phyloP scores from a whole-genome alignment of 225 moss, liverwort and hornwort genomes.

The Sphagnum tenellum region DNA sequence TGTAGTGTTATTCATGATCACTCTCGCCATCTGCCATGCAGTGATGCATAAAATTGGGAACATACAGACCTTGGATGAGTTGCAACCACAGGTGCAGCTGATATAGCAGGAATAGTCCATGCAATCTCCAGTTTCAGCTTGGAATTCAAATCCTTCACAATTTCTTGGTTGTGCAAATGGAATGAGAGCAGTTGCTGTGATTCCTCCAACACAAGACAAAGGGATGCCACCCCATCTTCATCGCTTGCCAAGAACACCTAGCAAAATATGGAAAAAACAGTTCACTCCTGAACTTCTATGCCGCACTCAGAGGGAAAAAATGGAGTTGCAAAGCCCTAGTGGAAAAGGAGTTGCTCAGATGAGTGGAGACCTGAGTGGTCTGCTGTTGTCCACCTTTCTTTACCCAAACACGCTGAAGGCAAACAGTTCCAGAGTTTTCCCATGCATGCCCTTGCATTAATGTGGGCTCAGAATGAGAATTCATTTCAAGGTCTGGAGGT shows the following conservation, averaged over 20 bases:
- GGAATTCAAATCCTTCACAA: conserved; percentile 28
- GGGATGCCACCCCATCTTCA: conserved; percentile 67
- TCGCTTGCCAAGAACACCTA: conserved; percentile 83
- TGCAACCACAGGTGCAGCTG: conserved; percentile 77
- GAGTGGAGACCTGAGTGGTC: conserved; percentile 46
- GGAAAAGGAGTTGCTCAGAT: no score
- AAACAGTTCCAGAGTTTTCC: conserved; percentile 65
- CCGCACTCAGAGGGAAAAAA: no score
- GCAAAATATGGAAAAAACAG: no score
- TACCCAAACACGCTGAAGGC: conserved; percentile 67
- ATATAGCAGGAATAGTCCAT: conserved; percentile 73
- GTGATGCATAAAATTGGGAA: no score
- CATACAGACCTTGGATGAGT: conserved; percentile 50
- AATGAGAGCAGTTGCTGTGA: conserved; percentile 69
- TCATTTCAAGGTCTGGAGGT: conserved; percentile 40
- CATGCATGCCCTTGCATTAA: conserved; percentile 36
- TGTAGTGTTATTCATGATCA: no score
- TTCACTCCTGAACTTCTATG: no score
- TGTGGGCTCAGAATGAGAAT: conserved; percentile 15
- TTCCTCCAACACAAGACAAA: conserved; percentile 72
- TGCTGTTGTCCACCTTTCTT: conserved; percentile 65
- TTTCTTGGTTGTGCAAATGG: conserved; percentile 36
- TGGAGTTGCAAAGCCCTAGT: no score
- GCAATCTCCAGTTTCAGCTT: conserved; percentile 62
- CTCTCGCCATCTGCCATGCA: not conserved